These are phyloP conservation scores for Ceriops tagal DNA, from an alignment of 345 rosid genomes.

Conservation along the genomic window DNA sequence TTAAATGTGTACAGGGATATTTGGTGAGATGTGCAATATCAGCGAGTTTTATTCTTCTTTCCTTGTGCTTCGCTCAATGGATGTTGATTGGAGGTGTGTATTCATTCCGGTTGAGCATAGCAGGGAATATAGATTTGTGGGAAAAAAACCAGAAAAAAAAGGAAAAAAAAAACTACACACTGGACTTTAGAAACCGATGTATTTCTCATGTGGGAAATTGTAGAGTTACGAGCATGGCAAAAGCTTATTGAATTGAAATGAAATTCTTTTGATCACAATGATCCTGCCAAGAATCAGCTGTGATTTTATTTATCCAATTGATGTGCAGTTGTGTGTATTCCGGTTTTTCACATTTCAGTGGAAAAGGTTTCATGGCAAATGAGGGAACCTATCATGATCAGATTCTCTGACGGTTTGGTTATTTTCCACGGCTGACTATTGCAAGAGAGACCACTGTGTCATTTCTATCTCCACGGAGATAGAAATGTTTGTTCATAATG, in stretches of 20 bases:
- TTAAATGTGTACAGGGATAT: conserved; percentile 61
- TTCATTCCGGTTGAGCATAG: conserved; percentile 41
- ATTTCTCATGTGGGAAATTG: conserved; percentile 45
- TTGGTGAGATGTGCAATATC: conserved; percentile 68
- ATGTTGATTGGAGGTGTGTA: conserved; percentile 27
- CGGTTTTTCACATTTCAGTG: not conserved
- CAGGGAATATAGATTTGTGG: conserved; percentile 50
- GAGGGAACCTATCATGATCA: too few relatives aligned
- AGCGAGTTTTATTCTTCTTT: conserved; percentile 44
- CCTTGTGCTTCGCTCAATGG: conserved; percentile 46
- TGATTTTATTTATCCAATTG: not conserved
- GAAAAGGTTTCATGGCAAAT: too few relatives aligned
- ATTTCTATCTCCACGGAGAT: too few relatives aligned
- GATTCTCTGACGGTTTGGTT: too few relatives aligned
- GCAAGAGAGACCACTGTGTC: too few relatives aligned
- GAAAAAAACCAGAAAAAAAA: not conserved
- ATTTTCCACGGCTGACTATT: too few relatives aligned
- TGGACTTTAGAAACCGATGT: conserved; percentile 35
- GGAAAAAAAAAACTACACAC: conserved; percentile 20
- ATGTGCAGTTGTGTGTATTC: not conserved
- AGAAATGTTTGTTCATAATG: too few relatives aligned
- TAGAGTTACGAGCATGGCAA: conserved; percentile 44
- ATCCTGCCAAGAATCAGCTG: not conserved
- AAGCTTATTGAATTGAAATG: conserved; percentile 40
- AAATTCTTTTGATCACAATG: conserved; percentile 29